Conservation (phyloP, 257 asterid genomes). For the Forsythia suspensa region DNA sequence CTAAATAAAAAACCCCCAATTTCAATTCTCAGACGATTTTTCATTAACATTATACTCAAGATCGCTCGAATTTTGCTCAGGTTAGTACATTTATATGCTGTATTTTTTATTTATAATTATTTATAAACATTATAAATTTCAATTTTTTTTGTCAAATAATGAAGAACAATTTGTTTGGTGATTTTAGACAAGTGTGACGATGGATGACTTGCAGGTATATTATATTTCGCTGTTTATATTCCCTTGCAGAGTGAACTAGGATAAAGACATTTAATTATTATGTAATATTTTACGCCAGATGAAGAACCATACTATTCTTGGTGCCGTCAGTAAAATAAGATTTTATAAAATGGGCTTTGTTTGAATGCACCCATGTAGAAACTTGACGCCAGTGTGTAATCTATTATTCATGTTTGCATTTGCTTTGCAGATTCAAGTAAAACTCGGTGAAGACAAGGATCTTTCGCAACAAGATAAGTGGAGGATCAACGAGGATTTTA, state of each 20-base stretch:
- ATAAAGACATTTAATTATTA: too few relatives aligned
- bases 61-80: too few relatives aligned
- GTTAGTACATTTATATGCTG: too few relatives aligned
- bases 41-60: too few relatives aligned
- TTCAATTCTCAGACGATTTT: too few relatives aligned
- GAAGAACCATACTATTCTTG: not conserved
- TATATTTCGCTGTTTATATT: not conserved
- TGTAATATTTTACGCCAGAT: not conserved
- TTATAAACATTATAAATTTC: too few relatives aligned
- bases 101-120: too few relatives aligned
- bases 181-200: too few relatives aligned
- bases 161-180: too few relatives aligned
- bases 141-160: too few relatives aligned
- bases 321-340: not conserved
- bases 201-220: constrained; percentile 89
- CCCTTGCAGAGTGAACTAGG: not conserved
- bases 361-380: not conserved
- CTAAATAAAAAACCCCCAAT: too few relatives aligned
- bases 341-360: not conserved
- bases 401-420: not conserved
- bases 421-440: constrained; percentile 57
- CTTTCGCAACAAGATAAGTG: constrained; percentile 50
- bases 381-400: not conserved
- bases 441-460: constrained; percentile 62
- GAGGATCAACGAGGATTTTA: constrained; percentile 51